Evolutionary conservation across 192 early-diverging fungal genomes (phyloP).

Genomic region (Coemansia sp.): DNA sequence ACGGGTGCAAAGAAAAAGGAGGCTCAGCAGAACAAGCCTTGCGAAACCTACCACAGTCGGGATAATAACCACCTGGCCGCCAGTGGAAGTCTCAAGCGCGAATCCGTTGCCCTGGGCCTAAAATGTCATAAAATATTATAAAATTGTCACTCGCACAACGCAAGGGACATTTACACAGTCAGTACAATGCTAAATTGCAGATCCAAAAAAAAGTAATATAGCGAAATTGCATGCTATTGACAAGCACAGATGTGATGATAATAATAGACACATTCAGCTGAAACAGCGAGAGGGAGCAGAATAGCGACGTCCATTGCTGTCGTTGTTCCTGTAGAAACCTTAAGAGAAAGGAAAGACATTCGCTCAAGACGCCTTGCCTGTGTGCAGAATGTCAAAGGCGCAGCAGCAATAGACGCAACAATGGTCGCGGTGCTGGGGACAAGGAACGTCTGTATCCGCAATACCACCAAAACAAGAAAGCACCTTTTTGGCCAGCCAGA

Average conservation of each 20-base stretch:
- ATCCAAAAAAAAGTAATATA: constrained; percentile 6
- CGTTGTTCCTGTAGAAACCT: constrained; percentile 15
- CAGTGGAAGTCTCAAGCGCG: constrained; percentile 50
- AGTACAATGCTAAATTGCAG: background rate
- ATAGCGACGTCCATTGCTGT: background rate
- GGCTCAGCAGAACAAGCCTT: constrained; percentile 12
- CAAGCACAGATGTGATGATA: too few species aligned
- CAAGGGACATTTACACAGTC: constrained; percentile 8
- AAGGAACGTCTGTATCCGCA: background rate
- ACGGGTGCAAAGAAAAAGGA: constrained; percentile 3
- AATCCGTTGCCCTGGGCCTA: constrained; percentile 52
- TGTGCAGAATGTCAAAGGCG: background rate
- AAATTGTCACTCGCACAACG: background rate
- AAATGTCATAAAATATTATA: constrained; percentile 10
- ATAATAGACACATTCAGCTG: too few species aligned
- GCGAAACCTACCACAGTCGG: constrained; percentile 45
- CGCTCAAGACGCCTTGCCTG: background rate
- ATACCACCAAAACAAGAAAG: background rate
- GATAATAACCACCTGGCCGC: constrained; percentile 33
- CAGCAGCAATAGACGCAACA: background rate
- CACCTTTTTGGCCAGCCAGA: background rate
- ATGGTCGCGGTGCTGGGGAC: background rate
- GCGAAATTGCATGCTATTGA: constrained; percentile 6
- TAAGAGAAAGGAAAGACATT: background rate
- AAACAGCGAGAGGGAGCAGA: background rate